Conservation (phyloP, 345 rosid species). For the Tarenaya hassleriana region DNA sequence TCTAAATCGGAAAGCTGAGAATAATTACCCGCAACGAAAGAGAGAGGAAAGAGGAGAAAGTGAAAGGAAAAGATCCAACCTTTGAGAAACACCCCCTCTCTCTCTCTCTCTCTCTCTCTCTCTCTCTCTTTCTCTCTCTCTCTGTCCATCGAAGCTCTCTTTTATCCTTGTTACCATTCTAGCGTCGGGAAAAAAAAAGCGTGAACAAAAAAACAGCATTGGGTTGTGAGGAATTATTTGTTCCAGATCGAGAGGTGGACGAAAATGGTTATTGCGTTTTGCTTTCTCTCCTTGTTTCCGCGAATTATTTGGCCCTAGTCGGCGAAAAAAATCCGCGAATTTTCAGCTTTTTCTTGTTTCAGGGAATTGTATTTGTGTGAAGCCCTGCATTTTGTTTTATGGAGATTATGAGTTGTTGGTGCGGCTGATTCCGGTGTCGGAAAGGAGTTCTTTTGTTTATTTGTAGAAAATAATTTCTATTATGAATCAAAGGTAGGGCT, state of each 20-base stretch:
- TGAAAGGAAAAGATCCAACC: conserved; percentile 25
- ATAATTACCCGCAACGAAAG: conserved; percentile 17
- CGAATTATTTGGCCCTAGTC: neutral
- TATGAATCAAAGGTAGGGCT: conserved; percentile 18
- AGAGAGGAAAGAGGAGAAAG: conserved; percentile 9
- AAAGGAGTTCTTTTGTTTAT: conserved; percentile 3
- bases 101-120: too few species aligned
- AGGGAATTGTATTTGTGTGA: neutral
- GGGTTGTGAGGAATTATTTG: conserved; percentile 12
- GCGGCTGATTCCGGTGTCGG: conserved; percentile 24
- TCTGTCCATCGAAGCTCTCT: conserved; percentile 22
- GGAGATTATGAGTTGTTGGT: conserved; percentile 20
- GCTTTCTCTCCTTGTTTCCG: conserved; percentile 5
- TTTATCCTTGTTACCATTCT: conserved; percentile 20
- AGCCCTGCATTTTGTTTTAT: neutral
- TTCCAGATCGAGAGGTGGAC: conserved; percentile 16
- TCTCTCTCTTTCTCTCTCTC: too few species aligned
- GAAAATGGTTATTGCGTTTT: conserved; percentile 13
- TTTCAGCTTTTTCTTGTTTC: conserved; percentile 6
- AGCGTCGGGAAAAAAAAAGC: conserved; percentile 22
- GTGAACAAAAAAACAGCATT: conserved; percentile 3
- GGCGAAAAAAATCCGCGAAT: too few species aligned
- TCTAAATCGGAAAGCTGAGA: conserved; percentile 22
- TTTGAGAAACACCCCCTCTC: conserved; percentile 28
- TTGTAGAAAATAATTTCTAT: neutral